These are phyloP conservation scores for Hortaea werneckii DNA, from an alignment of 2,329 filamentous ascomycete genomes.

Conservation along the genomic window DNA sequence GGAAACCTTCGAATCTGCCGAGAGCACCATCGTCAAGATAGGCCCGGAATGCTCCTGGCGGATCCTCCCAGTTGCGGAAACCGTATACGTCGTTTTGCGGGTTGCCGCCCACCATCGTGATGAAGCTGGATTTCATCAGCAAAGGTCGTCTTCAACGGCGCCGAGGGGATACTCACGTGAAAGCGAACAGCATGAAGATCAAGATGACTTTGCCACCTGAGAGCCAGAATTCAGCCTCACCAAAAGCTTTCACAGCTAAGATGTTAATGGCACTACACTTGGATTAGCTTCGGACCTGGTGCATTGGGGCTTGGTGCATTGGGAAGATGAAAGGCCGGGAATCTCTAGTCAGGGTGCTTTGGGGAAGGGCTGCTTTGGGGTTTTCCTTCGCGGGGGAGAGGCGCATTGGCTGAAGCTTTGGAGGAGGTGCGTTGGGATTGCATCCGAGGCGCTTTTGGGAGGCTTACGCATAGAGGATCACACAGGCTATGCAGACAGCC, in stretches of 20 bases:
- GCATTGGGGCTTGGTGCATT: slow-evolving; percentile 1
- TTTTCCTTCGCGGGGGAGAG: background rate
- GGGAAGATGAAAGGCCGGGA: background rate
- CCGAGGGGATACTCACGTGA: slow-evolving; percentile 9
- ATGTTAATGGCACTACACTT: slow-evolving; percentile 25
- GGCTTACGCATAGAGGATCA: slow-evolving; percentile 21
- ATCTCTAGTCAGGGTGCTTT: too few species aligned
- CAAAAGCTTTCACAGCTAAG: slow-evolving; percentile 35
- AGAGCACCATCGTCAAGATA: slow-evolving; percentile 18
- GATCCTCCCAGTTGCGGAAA: slow-evolving; percentile 29
- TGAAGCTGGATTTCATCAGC: background rate
- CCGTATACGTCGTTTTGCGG: slow-evolving; percentile 28
- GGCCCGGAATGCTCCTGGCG: slow-evolving; percentile 20
- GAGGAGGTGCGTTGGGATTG: slow-evolving; percentile 3
- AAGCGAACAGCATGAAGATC: slow-evolving; percentile 21
- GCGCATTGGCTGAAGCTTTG: background rate
- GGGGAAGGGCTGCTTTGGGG: background rate
- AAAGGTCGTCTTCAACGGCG: too few species aligned
- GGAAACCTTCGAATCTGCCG: slow-evolving; percentile 28
- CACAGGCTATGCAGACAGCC: slow-evolving; percentile 32
- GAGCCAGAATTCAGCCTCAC: slow-evolving; percentile 35
- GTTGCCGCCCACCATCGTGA: slow-evolving; percentile 26
- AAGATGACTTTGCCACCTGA: slow-evolving; percentile 34
- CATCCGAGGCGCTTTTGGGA: slow-evolving; percentile 1
- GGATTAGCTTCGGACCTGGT: slow-evolving; percentile 2